phyloP scores from a whole-genome alignment of 768 basidiomycete genomes.

The Fomitopsis serialis region DNA sequence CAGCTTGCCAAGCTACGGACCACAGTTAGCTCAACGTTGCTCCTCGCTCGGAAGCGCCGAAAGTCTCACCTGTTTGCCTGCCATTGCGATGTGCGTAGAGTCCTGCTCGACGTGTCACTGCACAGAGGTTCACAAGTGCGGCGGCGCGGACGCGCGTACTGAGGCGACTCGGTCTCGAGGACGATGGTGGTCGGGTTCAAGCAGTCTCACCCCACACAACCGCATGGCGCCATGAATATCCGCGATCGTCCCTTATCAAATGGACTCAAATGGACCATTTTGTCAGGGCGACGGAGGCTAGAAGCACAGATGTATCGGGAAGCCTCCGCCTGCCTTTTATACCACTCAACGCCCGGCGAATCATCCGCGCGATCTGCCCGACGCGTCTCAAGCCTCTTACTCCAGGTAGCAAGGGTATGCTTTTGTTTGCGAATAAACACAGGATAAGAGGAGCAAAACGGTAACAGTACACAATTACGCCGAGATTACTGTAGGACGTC shows the following conservation, averaged over 20 bases:
- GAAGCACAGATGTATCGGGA: conserved; percentile 17
- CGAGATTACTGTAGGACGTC: too few species aligned
- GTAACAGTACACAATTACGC: too few species aligned
- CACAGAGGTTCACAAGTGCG: too few species aligned
- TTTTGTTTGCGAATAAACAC: too few species aligned
- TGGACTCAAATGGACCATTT: not conserved
- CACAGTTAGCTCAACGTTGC: conserved; percentile 1
- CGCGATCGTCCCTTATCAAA: not conserved
- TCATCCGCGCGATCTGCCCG: too few species aligned
- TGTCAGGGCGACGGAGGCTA: not conserved
- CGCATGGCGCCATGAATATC: not conserved
- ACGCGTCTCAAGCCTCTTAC: too few species aligned
- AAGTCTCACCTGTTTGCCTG: conserved; percentile 55
- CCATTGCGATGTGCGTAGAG: too few species aligned
- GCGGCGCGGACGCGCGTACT: too few species aligned
- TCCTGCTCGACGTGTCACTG: too few species aligned
- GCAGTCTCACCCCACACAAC: not conserved
- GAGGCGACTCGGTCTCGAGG: not conserved
- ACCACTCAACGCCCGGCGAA: not conserved
- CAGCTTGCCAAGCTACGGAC: conserved; percentile 63
- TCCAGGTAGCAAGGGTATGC: too few species aligned
- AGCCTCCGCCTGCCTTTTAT: conserved; percentile 7
- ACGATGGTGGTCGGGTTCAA: not conserved
- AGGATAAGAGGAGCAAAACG: too few species aligned
- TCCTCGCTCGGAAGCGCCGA: not conserved